Evolutionary conservation across 371 early-diverging fungal species (phyloP), one percentile per base, ranked within the genome.

Genomic region (Lichtheimia ramosa): DNA sequence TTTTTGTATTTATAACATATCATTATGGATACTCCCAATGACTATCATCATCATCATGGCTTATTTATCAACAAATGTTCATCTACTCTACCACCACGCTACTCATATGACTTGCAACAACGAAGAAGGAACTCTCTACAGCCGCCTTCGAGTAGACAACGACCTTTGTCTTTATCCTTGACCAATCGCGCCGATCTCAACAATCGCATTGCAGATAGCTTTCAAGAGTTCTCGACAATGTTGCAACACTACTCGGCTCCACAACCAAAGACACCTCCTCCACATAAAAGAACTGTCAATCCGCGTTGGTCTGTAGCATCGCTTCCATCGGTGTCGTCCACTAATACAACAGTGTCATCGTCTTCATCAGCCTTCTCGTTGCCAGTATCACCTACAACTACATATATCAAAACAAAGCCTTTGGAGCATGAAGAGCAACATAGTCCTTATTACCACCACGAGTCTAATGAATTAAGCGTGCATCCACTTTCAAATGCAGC

Each of bases 151-250:
- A 18, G 18, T 10, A 46, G 46, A 21, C 34, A 34, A 8, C 12
- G 46, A 46, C 46, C 46, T 21, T n/a, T 46, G 16, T 46, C 46
- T 16, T 46, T 46, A 6, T 46, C 46, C 21, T 21, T 18, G 18
- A 18, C 46, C 62, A 65, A 59, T 23, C 63, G 57, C 7, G 66
- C 72, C 40, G 77, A 77, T 50, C 52, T 77, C 28, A 62, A 67
- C 4, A 59, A 73, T 0, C 64, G 64, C 27, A 77, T 77, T 21
- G 77, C 77, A 14, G 70, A 77, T 49, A 77, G 66, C 58, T 77
- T 74, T 52, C 68, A 74, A 50, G 69, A 77, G 27, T 77, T 77
- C 43, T 70, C 73, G 3, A 63, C 58, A 54, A 77, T 77, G 70
- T 60, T 77, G 0, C 59, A 63, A 4, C 69, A 76, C 59, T 43